Percentiles rank a stretch among this genome's conserved stretches.
Conservation (phyloP, 352 stramenopile genomes). For the Phytophthora ramorum region DNA sequence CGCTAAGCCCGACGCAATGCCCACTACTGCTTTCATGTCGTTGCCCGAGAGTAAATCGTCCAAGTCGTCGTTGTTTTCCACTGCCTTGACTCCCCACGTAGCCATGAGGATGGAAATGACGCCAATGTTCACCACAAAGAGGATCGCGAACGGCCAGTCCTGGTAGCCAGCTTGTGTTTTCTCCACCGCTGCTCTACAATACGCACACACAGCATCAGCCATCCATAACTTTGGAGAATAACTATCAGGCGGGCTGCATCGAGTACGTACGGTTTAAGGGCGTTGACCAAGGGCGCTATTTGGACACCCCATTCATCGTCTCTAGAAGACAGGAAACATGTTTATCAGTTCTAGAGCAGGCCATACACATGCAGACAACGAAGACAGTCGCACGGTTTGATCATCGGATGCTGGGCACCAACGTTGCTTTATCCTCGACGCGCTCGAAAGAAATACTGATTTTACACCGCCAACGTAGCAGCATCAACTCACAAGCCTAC, state of each 20-base stretch:
- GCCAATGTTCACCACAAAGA: constrained; percentile 70
- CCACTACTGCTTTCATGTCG: constrained; percentile 54
- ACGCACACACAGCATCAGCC: neutral
- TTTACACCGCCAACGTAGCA: neutral
- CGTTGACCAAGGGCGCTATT: neutral
- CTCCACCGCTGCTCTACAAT: neutral
- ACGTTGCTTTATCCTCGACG: neutral
- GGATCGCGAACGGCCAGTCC: constrained; percentile 70
- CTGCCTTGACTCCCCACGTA: constrained; percentile 1
- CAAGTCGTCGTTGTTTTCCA: constrained; percentile 7
- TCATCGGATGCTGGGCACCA: neutral
- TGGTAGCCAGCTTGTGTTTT: constrained; percentile 39
- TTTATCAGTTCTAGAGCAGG: neutral
- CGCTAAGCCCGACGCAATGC: constrained; percentile 44
- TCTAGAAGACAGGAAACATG: neutral
- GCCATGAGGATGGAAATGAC: constrained; percentile 55
- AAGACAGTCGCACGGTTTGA: neutral
- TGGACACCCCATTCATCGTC: neutral
- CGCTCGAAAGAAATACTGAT: neutral
- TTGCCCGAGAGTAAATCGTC: constrained; percentile 41
- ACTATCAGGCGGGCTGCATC: neutral
- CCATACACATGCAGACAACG: neutral
- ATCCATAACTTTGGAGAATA: neutral
- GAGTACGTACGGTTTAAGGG: neutral
- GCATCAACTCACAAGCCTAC: neutral